Conservation (phyloP, 371 early-diverging fungal genomes). For the Haplosporangium sp. region DNA sequence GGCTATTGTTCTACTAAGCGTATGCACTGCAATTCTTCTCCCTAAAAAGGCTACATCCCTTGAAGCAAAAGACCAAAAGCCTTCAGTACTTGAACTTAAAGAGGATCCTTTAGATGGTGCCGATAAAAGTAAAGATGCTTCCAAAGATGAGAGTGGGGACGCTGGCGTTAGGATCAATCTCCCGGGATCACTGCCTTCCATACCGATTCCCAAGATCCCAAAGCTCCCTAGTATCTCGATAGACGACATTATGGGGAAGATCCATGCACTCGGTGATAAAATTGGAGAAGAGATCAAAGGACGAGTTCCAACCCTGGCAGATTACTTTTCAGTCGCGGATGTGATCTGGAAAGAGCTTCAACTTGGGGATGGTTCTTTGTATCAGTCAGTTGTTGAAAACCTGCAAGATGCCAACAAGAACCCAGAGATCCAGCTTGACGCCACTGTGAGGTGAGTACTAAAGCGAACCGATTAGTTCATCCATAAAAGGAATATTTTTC, state of each 20-base stretch:
- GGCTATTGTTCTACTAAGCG: slow-evolving; percentile 17
- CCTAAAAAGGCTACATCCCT: slow-evolving; percentile 22
- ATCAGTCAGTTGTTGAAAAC: slow-evolving; percentile 50
- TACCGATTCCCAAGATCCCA: slow-evolving; percentile 43
- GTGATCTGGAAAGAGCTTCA: slow-evolving; percentile 38
- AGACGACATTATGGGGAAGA: slow-evolving; percentile 43
- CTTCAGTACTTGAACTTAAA: slow-evolving; percentile 31
- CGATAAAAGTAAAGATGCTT: slow-evolving; percentile 8
- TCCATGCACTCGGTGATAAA: slow-evolving; percentile 31
- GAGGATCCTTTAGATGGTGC: slow-evolving; percentile 10
- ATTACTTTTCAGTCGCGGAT: slow-evolving; percentile 42
- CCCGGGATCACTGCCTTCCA: slow-evolving; percentile 40
- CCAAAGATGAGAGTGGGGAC: slow-evolving; percentile 7
- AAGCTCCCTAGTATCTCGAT: slow-evolving; percentile 24
- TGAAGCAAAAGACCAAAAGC: slow-evolving; percentile 21
- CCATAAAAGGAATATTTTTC: not conserved
- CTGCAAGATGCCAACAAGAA: slow-evolving; percentile 51
- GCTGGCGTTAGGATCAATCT: slow-evolving; percentile 33
- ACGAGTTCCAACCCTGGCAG: slow-evolving; percentile 46
- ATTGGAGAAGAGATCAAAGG: slow-evolving; percentile 55
- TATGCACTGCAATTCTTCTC: slow-evolving; percentile 30
- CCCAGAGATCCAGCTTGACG: slow-evolving; percentile 53
- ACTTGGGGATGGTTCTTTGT: slow-evolving; percentile 52
- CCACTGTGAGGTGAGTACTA: slow-evolving; percentile 37
- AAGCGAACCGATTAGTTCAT: not conserved